Conservation (phyloP, 2,329 filamentous ascomycete species). For the Xylariaceae sp. region DNA sequence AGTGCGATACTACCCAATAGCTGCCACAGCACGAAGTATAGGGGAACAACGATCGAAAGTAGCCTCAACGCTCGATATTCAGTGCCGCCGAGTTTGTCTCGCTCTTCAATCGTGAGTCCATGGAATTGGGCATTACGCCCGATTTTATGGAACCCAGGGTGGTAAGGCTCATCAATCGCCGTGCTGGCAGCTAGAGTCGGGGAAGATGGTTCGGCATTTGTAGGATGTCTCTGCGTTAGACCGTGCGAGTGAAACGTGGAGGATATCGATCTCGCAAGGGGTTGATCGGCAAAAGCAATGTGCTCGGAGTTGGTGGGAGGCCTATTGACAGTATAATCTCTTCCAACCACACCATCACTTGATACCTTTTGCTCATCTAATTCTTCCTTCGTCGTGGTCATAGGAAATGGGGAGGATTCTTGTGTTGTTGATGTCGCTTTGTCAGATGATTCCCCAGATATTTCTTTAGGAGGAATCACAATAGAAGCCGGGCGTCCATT, state of each 20-base stretch:
- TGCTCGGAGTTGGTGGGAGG: conserved; percentile 15
- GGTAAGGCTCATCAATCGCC: conserved; percentile 16
- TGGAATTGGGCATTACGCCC: conserved; percentile 29
- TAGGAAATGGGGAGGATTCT: not conserved
- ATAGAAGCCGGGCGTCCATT: conserved; percentile 18
- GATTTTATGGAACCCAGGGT: conserved; percentile 36
- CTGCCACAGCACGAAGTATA: conserved; percentile 53
- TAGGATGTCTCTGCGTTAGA: conserved; percentile 15
- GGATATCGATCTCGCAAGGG: conserved; percentile 12
- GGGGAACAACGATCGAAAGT: conserved; percentile 54
- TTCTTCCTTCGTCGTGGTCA: not conserved
- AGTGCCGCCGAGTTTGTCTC: conserved; percentile 54
- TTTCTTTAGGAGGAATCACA: conserved; percentile 12
- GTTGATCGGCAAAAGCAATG: conserved; percentile 22
- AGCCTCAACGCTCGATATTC: conserved; percentile 62
- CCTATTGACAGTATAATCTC: not conserved
- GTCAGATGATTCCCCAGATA: not conserved
- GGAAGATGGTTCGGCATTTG: conserved; percentile 9
- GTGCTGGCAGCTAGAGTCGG: conserved; percentile 11
- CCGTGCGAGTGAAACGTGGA: conserved; percentile 15
- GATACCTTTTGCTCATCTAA: not conserved
- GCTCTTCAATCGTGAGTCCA: conserved; percentile 25
- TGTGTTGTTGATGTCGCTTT: not conserved
- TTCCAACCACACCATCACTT: not conserved
- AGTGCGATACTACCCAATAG: conserved; percentile 41